These are phyloP conservation scores for Cavenderia fasciculata DNA, from an alignment of 78 protist species.

Conservation along the genomic window DNA sequence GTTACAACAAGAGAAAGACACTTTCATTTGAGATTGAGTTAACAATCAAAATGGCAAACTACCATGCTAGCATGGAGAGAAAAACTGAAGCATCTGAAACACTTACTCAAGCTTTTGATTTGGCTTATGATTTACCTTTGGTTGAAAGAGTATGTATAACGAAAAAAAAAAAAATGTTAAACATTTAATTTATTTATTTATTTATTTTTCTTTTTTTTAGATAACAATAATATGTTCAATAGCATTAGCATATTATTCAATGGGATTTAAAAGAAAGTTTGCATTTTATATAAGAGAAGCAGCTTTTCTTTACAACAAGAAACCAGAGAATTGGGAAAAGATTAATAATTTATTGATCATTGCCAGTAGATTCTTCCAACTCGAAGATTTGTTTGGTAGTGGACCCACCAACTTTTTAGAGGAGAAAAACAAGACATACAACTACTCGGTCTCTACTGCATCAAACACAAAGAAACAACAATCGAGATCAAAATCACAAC, in stretches of 20 bases:
- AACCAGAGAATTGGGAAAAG: constrained; percentile 50
- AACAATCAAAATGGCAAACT: constrained; percentile 54
- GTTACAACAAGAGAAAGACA: constrained; percentile 52
- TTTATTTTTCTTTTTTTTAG: background rate
- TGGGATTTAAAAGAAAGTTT: constrained; percentile 76
- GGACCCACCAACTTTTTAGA: constrained; percentile 42
- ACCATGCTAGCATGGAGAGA: constrained; percentile 69
- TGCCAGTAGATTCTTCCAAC: constrained; percentile 40
- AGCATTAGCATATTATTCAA: constrained; percentile 45
- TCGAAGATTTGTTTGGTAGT: constrained; percentile 41
- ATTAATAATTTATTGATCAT: constrained; percentile 42
- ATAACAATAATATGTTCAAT: constrained; percentile 45
- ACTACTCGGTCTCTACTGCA: constrained; percentile 8
- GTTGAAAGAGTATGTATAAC: background rate
- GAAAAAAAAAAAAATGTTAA: constrained; percentile 3
- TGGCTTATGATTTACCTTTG: constrained; percentile 17
- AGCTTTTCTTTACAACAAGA: constrained; percentile 33
- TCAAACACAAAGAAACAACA: background rate
- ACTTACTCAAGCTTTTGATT: constrained; percentile 12
- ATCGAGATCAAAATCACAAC: background rate
- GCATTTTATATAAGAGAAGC: constrained; percentile 78
- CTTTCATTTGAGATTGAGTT: constrained; percentile 54
- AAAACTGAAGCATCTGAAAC: constrained; percentile 64
- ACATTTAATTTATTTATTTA: constrained; percentile 9
- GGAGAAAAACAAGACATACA: constrained; percentile 18